Conservation (phyloP, 2,329 filamentous ascomycete genomes). For the Sclerotiophoma versabilis region DNA sequence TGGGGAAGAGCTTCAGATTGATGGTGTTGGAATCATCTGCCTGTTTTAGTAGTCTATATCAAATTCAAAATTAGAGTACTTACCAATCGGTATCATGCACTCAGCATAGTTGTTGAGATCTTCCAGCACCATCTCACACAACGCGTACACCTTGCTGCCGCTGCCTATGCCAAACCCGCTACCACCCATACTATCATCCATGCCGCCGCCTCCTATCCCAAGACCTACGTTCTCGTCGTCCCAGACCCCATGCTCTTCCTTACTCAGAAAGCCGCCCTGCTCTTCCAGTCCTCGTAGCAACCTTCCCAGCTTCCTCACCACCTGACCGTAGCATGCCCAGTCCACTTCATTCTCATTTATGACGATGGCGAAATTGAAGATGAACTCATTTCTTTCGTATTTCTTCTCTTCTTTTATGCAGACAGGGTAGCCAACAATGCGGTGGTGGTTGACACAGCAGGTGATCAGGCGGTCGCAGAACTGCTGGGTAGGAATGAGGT, state of each 20-base stretch:
- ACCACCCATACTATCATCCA: conserved; percentile 13
- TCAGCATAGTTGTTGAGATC: conserved; percentile 97
- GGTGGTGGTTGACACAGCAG: conserved; percentile 76
- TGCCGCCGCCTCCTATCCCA: conserved; percentile 11
- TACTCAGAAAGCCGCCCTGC: conserved; percentile 82
- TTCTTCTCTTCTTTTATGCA: conserved; percentile 78
- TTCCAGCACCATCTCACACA: conserved; percentile 87
- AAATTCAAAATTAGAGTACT: not conserved
- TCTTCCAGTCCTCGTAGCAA: conserved; percentile 91
- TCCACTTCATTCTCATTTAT: conserved; percentile 71
- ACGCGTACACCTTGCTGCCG: conserved; percentile 65
- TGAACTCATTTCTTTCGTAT: conserved; percentile 94
- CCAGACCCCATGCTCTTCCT: conserved; percentile 56
- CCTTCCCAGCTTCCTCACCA: conserved; percentile 83
- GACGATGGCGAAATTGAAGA: conserved; percentile 95
- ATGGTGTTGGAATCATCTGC: conserved; percentile 90
- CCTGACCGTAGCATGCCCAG: conserved; percentile 79
- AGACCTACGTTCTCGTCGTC: conserved; percentile 32
- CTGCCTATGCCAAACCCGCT: conserved; percentile 37
- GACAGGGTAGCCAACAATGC: conserved; percentile 86
- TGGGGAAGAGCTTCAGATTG: conserved; percentile 94
- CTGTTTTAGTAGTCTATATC: too few relatives aligned
- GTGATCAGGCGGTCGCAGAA: conserved; percentile 92
- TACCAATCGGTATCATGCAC: conserved; percentile 96
- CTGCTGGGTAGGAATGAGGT: conserved; percentile 92